Conservation (phyloP, 768 basidiomycete genomes). For the Podaxis pistillaris region DNA sequence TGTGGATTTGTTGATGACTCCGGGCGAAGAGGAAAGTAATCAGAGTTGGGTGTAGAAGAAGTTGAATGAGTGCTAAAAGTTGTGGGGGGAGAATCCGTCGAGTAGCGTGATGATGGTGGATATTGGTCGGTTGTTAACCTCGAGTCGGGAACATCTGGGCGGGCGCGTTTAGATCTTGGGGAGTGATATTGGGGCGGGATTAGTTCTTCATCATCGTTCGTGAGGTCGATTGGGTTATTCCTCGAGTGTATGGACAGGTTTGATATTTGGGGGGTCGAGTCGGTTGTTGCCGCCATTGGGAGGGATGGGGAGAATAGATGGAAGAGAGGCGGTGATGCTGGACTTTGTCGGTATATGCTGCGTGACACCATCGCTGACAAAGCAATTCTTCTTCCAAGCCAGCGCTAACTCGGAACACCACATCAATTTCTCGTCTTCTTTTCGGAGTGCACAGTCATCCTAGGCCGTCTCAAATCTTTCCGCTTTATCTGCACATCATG, state of each 20-base stretch:
- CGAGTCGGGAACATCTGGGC: neutral
- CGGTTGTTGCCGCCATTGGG: conserved; percentile 24
- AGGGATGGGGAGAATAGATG: conserved; percentile 19
- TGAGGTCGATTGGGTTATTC: conserved; percentile 67
- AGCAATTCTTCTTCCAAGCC: conserved; percentile 2
- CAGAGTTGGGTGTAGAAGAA: neutral
- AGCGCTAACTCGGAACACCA: neutral
- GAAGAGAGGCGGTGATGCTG: conserved; percentile 18
- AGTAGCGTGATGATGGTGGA: conserved; percentile 11
- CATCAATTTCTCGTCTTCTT: neutral
- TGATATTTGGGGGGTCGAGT: conserved; percentile 29
- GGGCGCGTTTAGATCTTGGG: conserved; percentile 13
- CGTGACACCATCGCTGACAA: conserved; percentile 12
- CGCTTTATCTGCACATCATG: conserved; percentile 1
- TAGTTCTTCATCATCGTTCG: conserved; percentile 63
- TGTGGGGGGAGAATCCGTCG: conserved; percentile 14
- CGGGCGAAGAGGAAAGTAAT: neutral
- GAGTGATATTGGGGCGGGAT: conserved; percentile 21
- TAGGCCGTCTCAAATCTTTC: neutral
- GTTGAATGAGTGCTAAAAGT: conserved; percentile 2
- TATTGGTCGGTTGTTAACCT: neutral
- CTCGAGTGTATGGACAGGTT: conserved; percentile 29
- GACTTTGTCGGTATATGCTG: conserved; percentile 12
- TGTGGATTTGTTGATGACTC: neutral
- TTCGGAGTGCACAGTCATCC: neutral